Evolutionary conservation across 805 yeast genomes (phyloP).

Genomic region (Kodamaea lidongshanica): DNA sequence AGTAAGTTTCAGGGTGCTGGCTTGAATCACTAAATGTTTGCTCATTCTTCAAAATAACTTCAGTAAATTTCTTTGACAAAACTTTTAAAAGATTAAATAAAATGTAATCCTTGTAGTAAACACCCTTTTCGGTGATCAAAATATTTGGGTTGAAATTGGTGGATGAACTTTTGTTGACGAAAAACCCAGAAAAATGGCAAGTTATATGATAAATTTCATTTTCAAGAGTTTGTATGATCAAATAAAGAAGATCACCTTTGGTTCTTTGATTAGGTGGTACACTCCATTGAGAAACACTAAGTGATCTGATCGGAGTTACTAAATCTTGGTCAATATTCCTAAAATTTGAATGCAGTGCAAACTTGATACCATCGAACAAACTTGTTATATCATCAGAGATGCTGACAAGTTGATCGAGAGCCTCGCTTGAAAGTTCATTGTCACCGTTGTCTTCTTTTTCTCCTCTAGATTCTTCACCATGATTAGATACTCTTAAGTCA

Average conservation of each 20-base stretch:
- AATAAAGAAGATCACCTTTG: slow-evolving; percentile 76
- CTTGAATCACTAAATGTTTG: slow-evolving; percentile 33
- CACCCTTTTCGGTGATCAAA: slow-evolving; percentile 34
- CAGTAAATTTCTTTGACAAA: slow-evolving; percentile 59
- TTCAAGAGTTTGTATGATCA: slow-evolving; percentile 72
- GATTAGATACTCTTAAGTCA: slow-evolving; percentile 19
- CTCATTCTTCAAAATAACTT: slow-evolving; percentile 48
- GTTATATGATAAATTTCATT: slow-evolving; percentile 75
- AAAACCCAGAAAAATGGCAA: slow-evolving; percentile 74
- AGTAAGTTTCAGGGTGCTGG: slow-evolving; percentile 48
- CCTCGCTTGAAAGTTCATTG: slow-evolving; percentile 9
- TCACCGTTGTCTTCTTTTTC: slow-evolving; percentile 23
- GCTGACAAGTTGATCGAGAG: slow-evolving; percentile 7
- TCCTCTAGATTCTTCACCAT: slow-evolving; percentile 8
- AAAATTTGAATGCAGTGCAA: slow-evolving; percentile 19
- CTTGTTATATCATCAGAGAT: slow-evolving; percentile 8
- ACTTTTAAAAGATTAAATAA: slow-evolving; percentile 54
- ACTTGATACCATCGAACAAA: slow-evolving; percentile 8
- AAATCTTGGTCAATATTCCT: slow-evolving; percentile 23
- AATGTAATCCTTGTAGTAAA: slow-evolving; percentile 38
- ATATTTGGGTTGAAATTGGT: slow-evolving; percentile 64
- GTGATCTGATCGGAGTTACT: slow-evolving; percentile 49
- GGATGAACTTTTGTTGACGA: slow-evolving; percentile 61
- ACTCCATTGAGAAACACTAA: slow-evolving; percentile 71
- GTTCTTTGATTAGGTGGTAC: slow-evolving; percentile 56